A percentile compares a stretch with the other conserved stretches of the same genome.
Evolutionary conservation across 306 rosid genomes (phyloP).

Genomic region (Rosa multiflora): DNA sequence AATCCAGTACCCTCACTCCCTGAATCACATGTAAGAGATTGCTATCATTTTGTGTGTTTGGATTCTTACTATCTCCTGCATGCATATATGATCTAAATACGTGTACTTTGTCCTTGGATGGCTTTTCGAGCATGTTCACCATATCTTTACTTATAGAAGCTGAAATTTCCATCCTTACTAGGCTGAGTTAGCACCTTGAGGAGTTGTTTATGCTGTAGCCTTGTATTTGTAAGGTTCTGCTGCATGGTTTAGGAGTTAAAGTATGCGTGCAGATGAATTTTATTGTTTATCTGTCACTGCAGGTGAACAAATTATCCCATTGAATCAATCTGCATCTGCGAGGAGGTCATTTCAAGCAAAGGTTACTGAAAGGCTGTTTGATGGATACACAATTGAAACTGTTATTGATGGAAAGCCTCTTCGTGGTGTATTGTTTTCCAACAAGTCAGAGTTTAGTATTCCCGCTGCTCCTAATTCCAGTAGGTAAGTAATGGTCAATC

Average conservation of each 20-base stretch:
- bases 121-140: neutral
- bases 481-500: slow-evolving; percentile 44
- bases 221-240: neutral
- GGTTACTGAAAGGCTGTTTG: slow-evolving; percentile 58
- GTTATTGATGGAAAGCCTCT: slow-evolving; percentile 90
- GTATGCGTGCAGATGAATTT: neutral
- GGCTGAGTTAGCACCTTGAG: slow-evolving; percentile 4
- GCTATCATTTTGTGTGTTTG: neutral
- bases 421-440: slow-evolving; percentile 70
- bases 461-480: slow-evolving; percentile 38
- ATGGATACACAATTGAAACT: slow-evolving; percentile 78
- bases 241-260: neutral
- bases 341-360: slow-evolving; percentile 76
- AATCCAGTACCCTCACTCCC: neutral
- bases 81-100: neutral
- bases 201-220: neutral
- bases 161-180: neutral
- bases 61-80: neutral
- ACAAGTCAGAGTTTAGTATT: slow-evolving; percentile 44
- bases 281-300: slow-evolving; percentile 26
- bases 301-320: slow-evolving; percentile 49
- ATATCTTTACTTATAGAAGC: neutral
- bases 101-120: neutral
- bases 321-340: slow-evolving; percentile 45
- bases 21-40: neutral